Evolutionary conservation across 371 early-diverging fungal genomes (phyloP), one percentile per base, ranked within the genome.

Genomic region (Choanephora cucurbitarum): DNA sequence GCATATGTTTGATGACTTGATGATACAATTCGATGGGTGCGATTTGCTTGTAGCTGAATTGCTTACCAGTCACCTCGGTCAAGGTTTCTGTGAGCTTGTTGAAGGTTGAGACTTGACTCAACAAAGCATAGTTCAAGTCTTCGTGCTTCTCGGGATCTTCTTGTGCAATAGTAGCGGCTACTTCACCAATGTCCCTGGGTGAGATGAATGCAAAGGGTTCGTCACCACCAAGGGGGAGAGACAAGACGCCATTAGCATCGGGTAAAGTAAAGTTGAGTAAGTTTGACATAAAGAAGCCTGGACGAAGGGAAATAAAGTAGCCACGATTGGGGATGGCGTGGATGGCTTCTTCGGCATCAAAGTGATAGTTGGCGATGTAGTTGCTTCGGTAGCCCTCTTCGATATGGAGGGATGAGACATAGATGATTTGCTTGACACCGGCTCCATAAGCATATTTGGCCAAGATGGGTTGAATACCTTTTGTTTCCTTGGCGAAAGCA

Each of bases 201-300:
- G 64, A 67, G 5, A 67, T 55, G 31, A 51, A 67, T 2, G 55
- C 64, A 5, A 47, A 28, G 1, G 13, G 3, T 1, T 2, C 15
- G 24, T 70, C 56, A 0, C 42, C 37, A 0, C 61, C 62, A 5
- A 9, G 0, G 0, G 23, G 45, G 34, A 59, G 66, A 31, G 33
- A 58, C 5, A 62, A 19, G 15, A 23, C 11, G 8, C 24, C 34
- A 31, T 43, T 40, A 5, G 48, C 13, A 18, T 41, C 5, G 9
- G 48, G 31, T 23, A 43, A 44, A 22, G 21, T 24, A 41, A 44
- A 18, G 23, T n/a, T 21, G 8, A 62, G n/a, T 3, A 49, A 14
- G 40, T 74, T 74, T 10, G 69, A 52, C 63, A 70, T 66, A 60
- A 75, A 75, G 0, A 50, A 46, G 39, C 52, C 52, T 2, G 76